Evolutionary conservation across 768 basidiomycete genomes (phyloP), one percentile per base, ranked within the genome.

Genomic region (Trametes gibbosa): DNA sequence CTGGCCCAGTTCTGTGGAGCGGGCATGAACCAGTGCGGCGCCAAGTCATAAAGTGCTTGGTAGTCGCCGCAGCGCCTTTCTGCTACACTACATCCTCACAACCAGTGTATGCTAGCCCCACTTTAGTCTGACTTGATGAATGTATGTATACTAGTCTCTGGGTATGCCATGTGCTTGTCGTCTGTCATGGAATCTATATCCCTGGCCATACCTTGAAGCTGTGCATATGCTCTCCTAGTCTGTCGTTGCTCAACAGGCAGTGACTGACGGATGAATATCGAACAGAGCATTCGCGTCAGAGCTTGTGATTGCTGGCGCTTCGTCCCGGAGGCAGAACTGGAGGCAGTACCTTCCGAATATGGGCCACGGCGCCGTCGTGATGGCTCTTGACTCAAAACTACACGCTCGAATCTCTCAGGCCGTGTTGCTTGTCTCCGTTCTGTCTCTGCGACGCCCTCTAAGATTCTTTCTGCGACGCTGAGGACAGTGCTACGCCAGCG

Each of bases 1-100:
- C 75, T 87, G 19, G 95, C 96, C 1, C 89, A 95, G 73, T 89
- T 95, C 73, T 98, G 96, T 69, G 95, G 95, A 14, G 84, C 86
- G 0, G 84, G 82, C 43, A 73, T 97, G 69, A 83, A 84, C 65
- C 88, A 84, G 51, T 93, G 91, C 60, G 76, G 78, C 16, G 62
- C 69, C 8, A 70, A 74, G 61, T 66, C 46, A 54, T 62, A 34
- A 41, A 29, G 10, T 9, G n/a, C 12, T 19, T 24, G 0, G 32
- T 3, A 13, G 23, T 3, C 40, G n/a, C n/a, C 34, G 10, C 14
- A 8, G 3, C 21, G 17, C 10, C 34, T 21, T 7, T 12, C 24
- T 24, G 16, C 34, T 19, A 25, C 21, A 4, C 39, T 17, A n/a
- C 14, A 32, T 41, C n/a, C 21, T 14, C 21, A 19, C 39, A 17